A percentile compares a stretch with the other conserved stretches of the same genome.
These are phyloP conservation scores for Ruellia speciosa DNA, from an alignment of 305 asterid species.

Conservation along the genomic window DNA sequence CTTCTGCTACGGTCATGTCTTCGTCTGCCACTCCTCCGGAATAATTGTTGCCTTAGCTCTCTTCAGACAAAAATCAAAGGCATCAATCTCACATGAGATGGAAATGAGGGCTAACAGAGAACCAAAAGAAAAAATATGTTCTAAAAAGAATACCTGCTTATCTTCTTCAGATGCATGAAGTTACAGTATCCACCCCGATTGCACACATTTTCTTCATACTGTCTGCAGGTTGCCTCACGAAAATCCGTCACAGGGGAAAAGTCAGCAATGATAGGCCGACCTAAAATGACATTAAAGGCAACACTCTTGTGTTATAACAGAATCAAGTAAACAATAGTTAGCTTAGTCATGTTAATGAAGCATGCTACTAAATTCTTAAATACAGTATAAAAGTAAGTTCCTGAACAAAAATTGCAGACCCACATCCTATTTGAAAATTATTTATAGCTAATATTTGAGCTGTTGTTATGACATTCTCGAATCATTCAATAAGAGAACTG, in stretches of 20 bases:
- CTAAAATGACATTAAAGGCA: conserved; percentile 27
- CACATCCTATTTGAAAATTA: no score
- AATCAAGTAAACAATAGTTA: neutral
- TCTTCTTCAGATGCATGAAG: conserved; percentile 92
- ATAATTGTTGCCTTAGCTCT: conserved; percentile 59
- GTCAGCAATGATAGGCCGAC: conserved; percentile 85
- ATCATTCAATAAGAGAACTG: no score
- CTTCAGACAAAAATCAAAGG: conserved; percentile 28
- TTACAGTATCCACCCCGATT: conserved; percentile 96
- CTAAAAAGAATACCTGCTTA: conserved; percentile 38
- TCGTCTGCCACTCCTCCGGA: conserved; percentile 42
- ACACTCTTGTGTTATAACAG: conserved; percentile 4
- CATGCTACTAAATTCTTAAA: no score
- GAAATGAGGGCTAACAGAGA: neutral
- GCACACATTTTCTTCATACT: conserved; percentile 89
- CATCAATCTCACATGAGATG: conserved; percentile 13
- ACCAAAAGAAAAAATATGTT: neutral
- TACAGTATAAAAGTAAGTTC: no score
- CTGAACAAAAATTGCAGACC: no score
- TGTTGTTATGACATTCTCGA: no score
- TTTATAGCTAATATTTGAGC: no score
- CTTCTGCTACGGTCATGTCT: conserved; percentile 70
- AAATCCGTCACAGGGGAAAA: conserved; percentile 96
- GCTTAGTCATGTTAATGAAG: no score
- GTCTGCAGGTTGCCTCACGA: conserved; percentile 95